Conservation (phyloP, 2,329 filamentous ascomycete species). For the Penicillium sp. region DNA sequence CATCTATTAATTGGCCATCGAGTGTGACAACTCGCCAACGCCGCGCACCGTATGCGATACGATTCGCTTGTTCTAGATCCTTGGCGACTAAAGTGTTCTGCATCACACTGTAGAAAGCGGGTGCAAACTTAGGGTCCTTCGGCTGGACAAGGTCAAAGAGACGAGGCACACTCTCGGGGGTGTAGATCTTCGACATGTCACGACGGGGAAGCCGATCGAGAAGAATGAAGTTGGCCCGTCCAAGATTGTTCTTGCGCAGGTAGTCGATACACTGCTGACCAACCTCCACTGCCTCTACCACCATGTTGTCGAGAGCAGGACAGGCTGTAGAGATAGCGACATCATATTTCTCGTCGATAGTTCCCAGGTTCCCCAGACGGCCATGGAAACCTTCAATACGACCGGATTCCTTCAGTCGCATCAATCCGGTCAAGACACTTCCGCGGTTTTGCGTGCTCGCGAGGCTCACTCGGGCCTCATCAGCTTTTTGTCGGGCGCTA, state of each 20-base stretch:
- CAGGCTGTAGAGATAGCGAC: slow-evolving; percentile 98
- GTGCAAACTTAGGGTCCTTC: slow-evolving; percentile 77
- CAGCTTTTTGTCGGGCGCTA: slow-evolving; percentile 84
- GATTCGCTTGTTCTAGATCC: slow-evolving; percentile 90
- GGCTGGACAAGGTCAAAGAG: slow-evolving; percentile 88
- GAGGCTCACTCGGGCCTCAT: slow-evolving; percentile 86
- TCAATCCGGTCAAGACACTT: slow-evolving; percentile 83
- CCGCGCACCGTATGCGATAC: slow-evolving; percentile 89
- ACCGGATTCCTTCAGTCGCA: slow-evolving; percentile 92
- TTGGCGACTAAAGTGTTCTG: slow-evolving; percentile 91
- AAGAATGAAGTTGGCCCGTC: slow-evolving; percentile 93
- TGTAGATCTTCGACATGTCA: slow-evolving; percentile 73
- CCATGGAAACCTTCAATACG: slow-evolving; percentile 97
- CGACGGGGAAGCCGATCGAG: slow-evolving; percentile 77
- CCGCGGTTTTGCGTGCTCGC: slow-evolving; percentile 87
- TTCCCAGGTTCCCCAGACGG: slow-evolving; percentile 84
- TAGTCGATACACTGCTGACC: slow-evolving; percentile 98
- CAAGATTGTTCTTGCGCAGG: slow-evolving; percentile 92
- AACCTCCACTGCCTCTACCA: slow-evolving; percentile 91
- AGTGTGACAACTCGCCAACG: slow-evolving; percentile 96
- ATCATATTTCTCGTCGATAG: slow-evolving; percentile 90
- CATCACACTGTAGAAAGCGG: slow-evolving; percentile 91
- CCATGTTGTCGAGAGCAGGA: slow-evolving; percentile 85
- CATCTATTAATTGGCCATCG: slow-evolving; percentile 91
- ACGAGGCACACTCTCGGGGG: slow-evolving; percentile 84